Percentiles rank a stretch among this genome's conserved stretches.
These are phyloP conservation scores for Rhizopogon vinicolor DNA, from an alignment of 768 basidiomycete genomes.

Conservation along the genomic window DNA sequence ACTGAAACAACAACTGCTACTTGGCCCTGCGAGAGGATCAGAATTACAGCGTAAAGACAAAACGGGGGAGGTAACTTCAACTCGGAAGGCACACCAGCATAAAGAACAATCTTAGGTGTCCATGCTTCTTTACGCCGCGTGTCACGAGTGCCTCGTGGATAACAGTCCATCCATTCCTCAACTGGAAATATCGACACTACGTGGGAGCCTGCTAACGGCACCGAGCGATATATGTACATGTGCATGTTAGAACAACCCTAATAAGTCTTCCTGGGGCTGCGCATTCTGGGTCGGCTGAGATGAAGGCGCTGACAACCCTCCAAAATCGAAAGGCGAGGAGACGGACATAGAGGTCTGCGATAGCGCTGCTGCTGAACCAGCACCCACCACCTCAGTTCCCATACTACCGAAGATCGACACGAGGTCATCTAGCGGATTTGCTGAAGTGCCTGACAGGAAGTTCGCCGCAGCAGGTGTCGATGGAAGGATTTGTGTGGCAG, in stretches of 20 bases:
- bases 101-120: background rate
- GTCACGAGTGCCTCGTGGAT: background rate
- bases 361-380: slow-evolving; percentile 10
- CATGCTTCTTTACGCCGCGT: background rate
- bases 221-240: background rate
- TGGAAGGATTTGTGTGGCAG: slow-evolving; percentile 70
- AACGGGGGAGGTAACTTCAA: background rate
- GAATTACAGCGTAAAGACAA: background rate
- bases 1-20: too few relatives aligned
- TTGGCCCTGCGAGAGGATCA: background rate
- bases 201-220: background rate
- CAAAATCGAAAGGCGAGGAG: slow-evolving; percentile 16
- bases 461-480: slow-evolving; percentile 71
- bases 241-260: slow-evolving; percentile 42
- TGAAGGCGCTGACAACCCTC: slow-evolving; percentile 6
- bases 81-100: background rate
- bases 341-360: slow-evolving; percentile 4
- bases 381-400: slow-evolving; percentile 22
- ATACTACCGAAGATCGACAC: slow-evolving; percentile 84
- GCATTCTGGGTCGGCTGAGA: slow-evolving; percentile 18
- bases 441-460: slow-evolving; percentile 72
- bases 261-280: slow-evolving; percentile 43
- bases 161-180: background rate
- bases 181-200: background rate
- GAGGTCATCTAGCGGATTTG: slow-evolving; percentile 89